Evolutionary conservation across 179 eudicot species (phyloP), one percentile per base, ranked within the genome.

Genomic region (Beta corolliflora): DNA sequence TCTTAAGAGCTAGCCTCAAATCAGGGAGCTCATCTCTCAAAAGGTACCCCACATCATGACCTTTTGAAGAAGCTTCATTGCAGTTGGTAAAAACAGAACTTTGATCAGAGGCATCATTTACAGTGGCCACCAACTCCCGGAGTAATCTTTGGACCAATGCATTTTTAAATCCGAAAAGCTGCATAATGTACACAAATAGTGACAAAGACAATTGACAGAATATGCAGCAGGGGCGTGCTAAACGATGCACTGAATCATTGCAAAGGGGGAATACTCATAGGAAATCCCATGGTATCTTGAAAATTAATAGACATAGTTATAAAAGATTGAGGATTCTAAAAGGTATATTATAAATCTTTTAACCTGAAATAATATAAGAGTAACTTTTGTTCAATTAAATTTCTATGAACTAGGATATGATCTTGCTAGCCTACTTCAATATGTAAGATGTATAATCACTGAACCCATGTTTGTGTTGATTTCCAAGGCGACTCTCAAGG

Each of bases 121-220:
- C 76, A 83, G 88, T 89, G 84, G 95, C 88, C 76, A 88, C 89
- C 86, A 97, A 86, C 87, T 93, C 99, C 84, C 99, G 85, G 45
- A 97, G 87, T 84, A 94, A 86, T 85, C 99, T 91, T 89, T 88
- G 97, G 81, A 97, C 97, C 75, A 90, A 84, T 69, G 91, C 83
- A 84, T 94, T 97, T 87, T 89, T 94, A 82, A 97, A 97, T 81
- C 99, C 99, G 73, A 94, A 94, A 83, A 97, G 89, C 98, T 97
- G 94, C 91, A 91, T 7, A 61, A 18, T 19, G 76, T 71, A 78
- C 45, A 75, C 65, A 71, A 73, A 88, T 21, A 46, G 48, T 36
- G 56, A 45, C 72, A 18, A 29, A 59, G 44, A 59, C 46, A 60
- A 69, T 69, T 25, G 74, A 25, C 66, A 58, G 1, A 45, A 15